Conservation (phyloP, 2,329 filamentous ascomycete species). For the Xylariaceae sp. region DNA sequence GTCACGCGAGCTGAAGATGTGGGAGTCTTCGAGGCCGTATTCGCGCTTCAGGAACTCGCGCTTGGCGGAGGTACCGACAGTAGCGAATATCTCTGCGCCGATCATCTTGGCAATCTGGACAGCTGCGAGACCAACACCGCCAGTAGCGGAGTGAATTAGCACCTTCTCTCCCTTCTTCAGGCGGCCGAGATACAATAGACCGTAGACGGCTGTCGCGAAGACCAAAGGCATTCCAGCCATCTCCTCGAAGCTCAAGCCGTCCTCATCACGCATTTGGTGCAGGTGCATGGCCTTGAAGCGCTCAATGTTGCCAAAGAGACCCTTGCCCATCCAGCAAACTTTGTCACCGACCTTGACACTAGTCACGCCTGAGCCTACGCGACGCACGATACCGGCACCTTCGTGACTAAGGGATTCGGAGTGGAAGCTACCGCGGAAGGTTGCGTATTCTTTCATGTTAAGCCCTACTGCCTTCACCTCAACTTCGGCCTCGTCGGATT, state of each 20-base stretch:
- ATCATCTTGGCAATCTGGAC: constrained; percentile 47
- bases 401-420: constrained; percentile 25
- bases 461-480: constrained; percentile 25
- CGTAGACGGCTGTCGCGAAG: constrained; percentile 49
- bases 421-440: constrained; percentile 21
- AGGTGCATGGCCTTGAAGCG: constrained; percentile 46
- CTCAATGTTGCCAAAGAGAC: constrained; percentile 44
- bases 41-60: constrained; percentile 41
- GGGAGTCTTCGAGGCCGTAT: constrained; percentile 42
- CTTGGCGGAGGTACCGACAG: constrained; percentile 46
- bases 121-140: constrained; percentile 51
- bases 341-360: constrained; percentile 27
- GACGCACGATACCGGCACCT: constrained; percentile 25
- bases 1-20: constrained; percentile 47
- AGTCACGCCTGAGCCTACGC: constrained; percentile 25
- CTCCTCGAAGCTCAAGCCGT: constrained; percentile 24
- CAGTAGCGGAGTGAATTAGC: constrained; percentile 53
- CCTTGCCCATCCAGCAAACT: constrained; percentile 44
- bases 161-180: constrained; percentile 42
- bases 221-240: constrained; percentile 46
- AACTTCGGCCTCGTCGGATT: constrained; percentile 22
- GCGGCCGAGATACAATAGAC: constrained; percentile 42
- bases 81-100: constrained; percentile 51
- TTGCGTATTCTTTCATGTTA: constrained; percentile 20
- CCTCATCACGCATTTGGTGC: constrained; percentile 28